A percentile compares a stretch with the other conserved stretches of the same genome.
phyloP scores from a whole-genome alignment of 805 yeast genomes.

The Nakazawaea anatomiae region DNA sequence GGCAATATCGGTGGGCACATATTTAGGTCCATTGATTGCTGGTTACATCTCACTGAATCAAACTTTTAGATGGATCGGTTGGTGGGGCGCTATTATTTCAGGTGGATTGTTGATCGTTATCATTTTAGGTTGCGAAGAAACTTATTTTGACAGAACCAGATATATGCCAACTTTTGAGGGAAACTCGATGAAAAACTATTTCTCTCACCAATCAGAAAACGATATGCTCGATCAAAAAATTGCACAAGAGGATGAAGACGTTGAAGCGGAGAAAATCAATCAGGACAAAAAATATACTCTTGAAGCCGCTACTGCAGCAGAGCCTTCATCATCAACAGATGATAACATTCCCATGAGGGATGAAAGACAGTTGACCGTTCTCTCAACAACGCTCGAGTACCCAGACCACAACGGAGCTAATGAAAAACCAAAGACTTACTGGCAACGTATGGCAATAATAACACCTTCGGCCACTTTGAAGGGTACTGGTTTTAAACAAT shows the following conservation, averaged over 20 bases:
- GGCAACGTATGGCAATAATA: slow-evolving; percentile 27
- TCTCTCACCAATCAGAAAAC: slow-evolving; percentile 4
- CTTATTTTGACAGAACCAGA: slow-evolving; percentile 52
- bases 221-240: neutral
- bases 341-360: slow-evolving; percentile 7
- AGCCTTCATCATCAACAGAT: slow-evolving; percentile 5
- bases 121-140: slow-evolving; percentile 64
- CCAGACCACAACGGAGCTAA: slow-evolving; percentile 21
- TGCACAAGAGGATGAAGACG: neutral
- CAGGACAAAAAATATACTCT: neutral
- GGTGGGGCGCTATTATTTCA: slow-evolving; percentile 57
- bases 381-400: slow-evolving; percentile 1
- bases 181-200: slow-evolving; percentile 5
- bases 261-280: neutral
- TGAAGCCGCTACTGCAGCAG: neutral
- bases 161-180: slow-evolving; percentile 19
- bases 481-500: slow-evolving; percentile 36
- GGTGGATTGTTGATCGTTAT: slow-evolving; percentile 51
- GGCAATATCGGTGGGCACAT: slow-evolving; percentile 73
- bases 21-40: slow-evolving; percentile 73
- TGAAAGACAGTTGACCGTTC: slow-evolving; percentile 1
- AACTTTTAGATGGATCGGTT: slow-evolving; percentile 79
- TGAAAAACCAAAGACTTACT: slow-evolving; percentile 22
- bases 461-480: slow-evolving; percentile 29
- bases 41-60: slow-evolving; percentile 50